Base-by-base conservation (phyloP, 2,329 filamentous ascomycete species). In the Penicillium sumatraense region DNA sequence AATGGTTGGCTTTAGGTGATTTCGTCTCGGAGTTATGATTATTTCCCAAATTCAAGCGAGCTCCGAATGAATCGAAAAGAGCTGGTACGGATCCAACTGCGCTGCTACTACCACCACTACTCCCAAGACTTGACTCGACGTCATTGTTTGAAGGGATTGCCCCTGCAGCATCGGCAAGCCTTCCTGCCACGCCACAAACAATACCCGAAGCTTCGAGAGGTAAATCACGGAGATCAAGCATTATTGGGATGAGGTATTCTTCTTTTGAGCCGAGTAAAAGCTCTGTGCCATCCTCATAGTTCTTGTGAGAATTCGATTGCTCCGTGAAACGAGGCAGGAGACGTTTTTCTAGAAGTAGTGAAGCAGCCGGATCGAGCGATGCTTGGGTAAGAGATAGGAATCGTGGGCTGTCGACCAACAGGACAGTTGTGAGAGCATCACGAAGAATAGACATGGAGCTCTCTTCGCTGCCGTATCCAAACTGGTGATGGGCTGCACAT, bases 131-230 rank as follows among this genome's bases (percentile, higher is more conserved):
- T 18, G 35, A 26, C n/a, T 58, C 50, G 10, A 18, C 40, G 42
- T 31, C 53, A 3, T 64, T 65, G 4, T 64, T 66, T 67, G 16
- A 61, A 70, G 56, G 78, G 77, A 29, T 72, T 63, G 77, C 77
- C 51, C 80, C 75, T 72, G 91, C 87, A 42, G 90, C 89, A 47
- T 89, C 86, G 1, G 92, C 89, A 24, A 98, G 80, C 51, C 87
- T 84, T 23, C 92, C 91, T 0, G 93, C 93, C 2, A 99, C 91
- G 24, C 95, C 93, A 64, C 93, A 97, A 3, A 99, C 91, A 54
- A 99, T 97, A 20, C 93, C 93, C 0, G 93, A 96, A 7, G 91
- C 92, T 72, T 96, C 91, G 38, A 93, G 82, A 0, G 93, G 90
- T 36, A 98, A 78, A 38, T 86, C 86, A 18, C 85, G 86, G 23